A percentile compares a stretch with the other conserved stretches of the same genome.
These are phyloP conservation scores for Tuber magnatum DNA, from an alignment of 495 filamentous ascomycete genomes.

Conservation along the genomic window DNA sequence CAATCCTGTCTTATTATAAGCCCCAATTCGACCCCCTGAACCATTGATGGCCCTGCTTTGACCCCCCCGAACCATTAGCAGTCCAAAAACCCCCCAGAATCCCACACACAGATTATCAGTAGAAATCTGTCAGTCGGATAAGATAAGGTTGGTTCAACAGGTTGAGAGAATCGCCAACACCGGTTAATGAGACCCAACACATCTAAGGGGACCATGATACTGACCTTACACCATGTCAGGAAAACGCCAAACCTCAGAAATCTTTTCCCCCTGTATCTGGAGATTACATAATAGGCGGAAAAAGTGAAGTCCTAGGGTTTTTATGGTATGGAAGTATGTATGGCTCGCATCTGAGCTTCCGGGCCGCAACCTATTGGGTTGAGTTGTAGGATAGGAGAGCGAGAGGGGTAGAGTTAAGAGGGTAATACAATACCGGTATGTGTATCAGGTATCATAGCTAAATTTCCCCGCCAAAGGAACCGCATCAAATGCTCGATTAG, in stretches of 20 bases:
- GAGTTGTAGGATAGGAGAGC: background rate
- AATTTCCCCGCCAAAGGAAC: too few relatives aligned
- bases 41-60: background rate
- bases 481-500: too few relatives aligned
- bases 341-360: background rate
- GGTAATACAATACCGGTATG: too few relatives aligned
- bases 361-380: background rate
- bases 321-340: background rate
- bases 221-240: background rate
- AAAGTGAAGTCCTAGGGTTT: background rate
- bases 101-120: background rate
- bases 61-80: background rate
- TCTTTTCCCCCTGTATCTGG: background rate
- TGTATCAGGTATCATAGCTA: too few relatives aligned
- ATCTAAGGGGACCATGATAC: background rate
- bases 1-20: background rate
- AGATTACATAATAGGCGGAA: background rate
- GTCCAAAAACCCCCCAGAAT: fast-evolving
- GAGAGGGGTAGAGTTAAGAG: background rate
- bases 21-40: background rate
- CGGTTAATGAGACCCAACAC: background rate
- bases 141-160: background rate
- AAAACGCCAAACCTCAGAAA: background rate
- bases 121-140: background rate
- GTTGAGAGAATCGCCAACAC: background rate